Evolutionary conservation across 148 eudicot genomes (phyloP).

Genomic region (Nepenthes mirabilis): DNA sequence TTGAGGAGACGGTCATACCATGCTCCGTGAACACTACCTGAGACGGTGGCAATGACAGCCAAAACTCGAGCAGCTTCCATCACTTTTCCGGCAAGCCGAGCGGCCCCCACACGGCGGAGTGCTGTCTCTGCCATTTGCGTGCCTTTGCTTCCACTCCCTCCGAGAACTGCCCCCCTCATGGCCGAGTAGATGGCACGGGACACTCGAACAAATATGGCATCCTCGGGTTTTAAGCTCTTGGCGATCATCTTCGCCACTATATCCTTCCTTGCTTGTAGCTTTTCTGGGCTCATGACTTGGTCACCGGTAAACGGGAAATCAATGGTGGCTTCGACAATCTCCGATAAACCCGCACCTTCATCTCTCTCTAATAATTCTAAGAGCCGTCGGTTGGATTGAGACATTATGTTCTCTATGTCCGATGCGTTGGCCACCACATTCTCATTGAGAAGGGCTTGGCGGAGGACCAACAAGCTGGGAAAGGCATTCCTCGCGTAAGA

Average conservation of each 20-base stretch:
- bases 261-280: constrained; percentile 25
- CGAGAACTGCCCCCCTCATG: constrained; percentile 26
- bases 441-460: constrained; percentile 36
- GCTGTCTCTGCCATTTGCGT: constrained; percentile 26
- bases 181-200: constrained; percentile 36
- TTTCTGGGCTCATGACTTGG: constrained; percentile 10
- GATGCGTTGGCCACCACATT: constrained; percentile 16
- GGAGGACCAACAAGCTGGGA: constrained; percentile 42
- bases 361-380: constrained; percentile 20
- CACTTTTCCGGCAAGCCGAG: constrained; percentile 24
- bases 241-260: constrained; percentile 34
- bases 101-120: constrained; percentile 39
- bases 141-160: constrained; percentile 37
- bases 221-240: constrained; percentile 47
- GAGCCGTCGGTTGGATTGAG: constrained; percentile 18
- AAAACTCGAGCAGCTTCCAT: constrained; percentile 25
- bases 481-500: neutral
- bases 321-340: constrained; percentile 26
- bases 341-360: constrained; percentile 31
- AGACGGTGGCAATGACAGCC: constrained; percentile 32
- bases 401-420: constrained; percentile 30
- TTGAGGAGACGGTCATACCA: constrained; percentile 35
- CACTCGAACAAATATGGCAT: constrained; percentile 27
- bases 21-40: constrained; percentile 30
- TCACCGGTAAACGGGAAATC: constrained; percentile 6